phyloP scores from a whole-genome alignment of 2,329 filamentous ascomycete species.

The Tolypocladium endophyticum region DNA sequence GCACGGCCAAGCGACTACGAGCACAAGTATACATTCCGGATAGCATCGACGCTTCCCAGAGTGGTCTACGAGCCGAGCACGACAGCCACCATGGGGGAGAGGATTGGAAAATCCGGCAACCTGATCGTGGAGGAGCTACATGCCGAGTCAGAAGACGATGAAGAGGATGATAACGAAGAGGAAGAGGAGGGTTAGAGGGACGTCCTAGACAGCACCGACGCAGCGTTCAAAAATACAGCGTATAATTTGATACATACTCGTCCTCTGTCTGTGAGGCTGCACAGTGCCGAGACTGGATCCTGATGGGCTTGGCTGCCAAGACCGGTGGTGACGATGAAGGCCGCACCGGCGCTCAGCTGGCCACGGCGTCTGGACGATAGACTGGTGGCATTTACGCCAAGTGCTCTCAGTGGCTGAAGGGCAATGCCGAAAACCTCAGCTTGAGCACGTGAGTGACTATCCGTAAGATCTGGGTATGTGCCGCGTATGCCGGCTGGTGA shows the following conservation, averaged over 20 bases:
- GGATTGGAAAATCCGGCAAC: slow-evolving; percentile 75
- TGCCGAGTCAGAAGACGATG: slow-evolving; percentile 23
- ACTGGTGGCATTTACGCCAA: not conserved
- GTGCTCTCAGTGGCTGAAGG: not conserved
- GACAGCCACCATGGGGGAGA: slow-evolving; percentile 55
- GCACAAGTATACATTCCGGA: slow-evolving; percentile 74
- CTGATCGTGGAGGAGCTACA: slow-evolving; percentile 67
- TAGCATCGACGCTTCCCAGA: slow-evolving; percentile 79
- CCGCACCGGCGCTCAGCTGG: not conserved
- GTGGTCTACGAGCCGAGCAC: slow-evolving; percentile 64
- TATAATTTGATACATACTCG: not conserved
- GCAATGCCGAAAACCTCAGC: not conserved
- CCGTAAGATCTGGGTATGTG: not conserved
- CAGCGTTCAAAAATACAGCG: not conserved
- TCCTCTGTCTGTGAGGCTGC: not conserved
- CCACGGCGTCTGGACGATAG: not conserved
- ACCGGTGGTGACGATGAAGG: not conserved
- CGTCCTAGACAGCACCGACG: not conserved
- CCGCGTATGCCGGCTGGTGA: not conserved
- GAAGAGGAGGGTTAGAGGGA: slow-evolving; percentile 2
- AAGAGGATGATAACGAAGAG: slow-evolving; percentile 16
- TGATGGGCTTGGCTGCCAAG: not conserved
- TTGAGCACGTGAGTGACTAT: not conserved
- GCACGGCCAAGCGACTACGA: slow-evolving; percentile 39
- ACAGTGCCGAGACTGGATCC: not conserved